Evolutionary conservation across 1,284 basidiomycete species (phyloP).

Genomic region (Vanrija humicola): DNA sequence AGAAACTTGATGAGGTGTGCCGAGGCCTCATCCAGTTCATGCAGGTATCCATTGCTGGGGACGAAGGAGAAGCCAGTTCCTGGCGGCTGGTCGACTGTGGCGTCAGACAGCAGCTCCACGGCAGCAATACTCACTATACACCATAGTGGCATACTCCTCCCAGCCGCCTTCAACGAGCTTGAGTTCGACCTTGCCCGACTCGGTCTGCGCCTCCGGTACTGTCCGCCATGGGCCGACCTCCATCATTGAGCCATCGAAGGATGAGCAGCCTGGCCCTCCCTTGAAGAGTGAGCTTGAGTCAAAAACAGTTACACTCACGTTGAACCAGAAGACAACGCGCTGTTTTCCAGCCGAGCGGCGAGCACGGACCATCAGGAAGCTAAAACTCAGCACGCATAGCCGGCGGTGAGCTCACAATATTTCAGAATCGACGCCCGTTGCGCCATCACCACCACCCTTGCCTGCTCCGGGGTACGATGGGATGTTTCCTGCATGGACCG

Average conservation of each 20-base stretch:
- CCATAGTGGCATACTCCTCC: conserved; percentile 97
- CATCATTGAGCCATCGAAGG: conserved; percentile 97
- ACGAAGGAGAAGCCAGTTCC: conserved; percentile 92
- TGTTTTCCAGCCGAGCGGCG: conserved; percentile 80
- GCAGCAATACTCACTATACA: conserved; percentile 64
- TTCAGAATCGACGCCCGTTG: conserved; percentile 40
- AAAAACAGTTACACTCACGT: conserved; percentile 56
- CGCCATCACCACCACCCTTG: conserved; percentile 41
- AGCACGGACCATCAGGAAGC: conserved; percentile 87
- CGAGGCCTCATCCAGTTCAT: conserved; percentile 72
- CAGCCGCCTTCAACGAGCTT: conserved; percentile 82
- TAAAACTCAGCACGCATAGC: conserved; percentile 54
- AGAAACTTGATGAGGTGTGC: conserved; percentile 80
- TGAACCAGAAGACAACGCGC: conserved; percentile 92
- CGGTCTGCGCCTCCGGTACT: conserved; percentile 46
- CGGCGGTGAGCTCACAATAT: conserved; percentile 47
- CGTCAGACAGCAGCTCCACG: not conserved
- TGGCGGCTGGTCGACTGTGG: conserved; percentile 87
- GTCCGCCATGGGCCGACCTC: conserved; percentile 89
- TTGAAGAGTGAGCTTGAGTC: conserved; percentile 35
- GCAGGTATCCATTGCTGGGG: conserved; percentile 77
- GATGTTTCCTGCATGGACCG: conserved; percentile 75
- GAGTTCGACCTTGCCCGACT: conserved; percentile 65
- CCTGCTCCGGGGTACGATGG: conserved; percentile 67
- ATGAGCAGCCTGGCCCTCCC: conserved; percentile 95